phyloP scores from a whole-genome alignment of 371 early-diverging fungal genomes.

The Coemansia sp. region DNA sequence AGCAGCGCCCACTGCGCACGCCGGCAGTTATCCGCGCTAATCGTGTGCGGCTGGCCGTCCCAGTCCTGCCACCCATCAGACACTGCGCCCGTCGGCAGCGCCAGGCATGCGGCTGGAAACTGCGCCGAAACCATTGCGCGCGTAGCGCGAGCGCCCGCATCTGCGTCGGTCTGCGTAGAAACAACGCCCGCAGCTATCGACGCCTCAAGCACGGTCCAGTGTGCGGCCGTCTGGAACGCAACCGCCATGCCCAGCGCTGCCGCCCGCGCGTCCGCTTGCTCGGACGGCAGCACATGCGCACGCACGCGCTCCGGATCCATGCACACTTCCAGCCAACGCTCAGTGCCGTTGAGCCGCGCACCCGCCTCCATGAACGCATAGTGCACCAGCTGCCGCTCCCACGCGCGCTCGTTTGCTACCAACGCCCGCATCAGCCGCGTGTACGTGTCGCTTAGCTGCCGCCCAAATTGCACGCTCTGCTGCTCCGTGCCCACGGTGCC shows the following conservation, averaged over 20 bases:
- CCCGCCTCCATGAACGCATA: slow-evolving; percentile 30
- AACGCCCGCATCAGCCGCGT: slow-evolving; percentile 3
- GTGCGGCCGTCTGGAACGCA: slow-evolving; percentile 39
- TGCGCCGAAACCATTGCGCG: slow-evolving; percentile 9
- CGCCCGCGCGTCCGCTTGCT: slow-evolving; percentile 2
- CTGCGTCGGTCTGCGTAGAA: slow-evolving; percentile 5
- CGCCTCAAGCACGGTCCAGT: slow-evolving; percentile 30
- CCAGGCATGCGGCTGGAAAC: background rate
- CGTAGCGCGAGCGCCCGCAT: background rate
- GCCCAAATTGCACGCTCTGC: slow-evolving; percentile 23
- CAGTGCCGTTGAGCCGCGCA: slow-evolving; percentile 28
- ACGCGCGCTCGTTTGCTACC: background rate
- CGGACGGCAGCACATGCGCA: slow-evolving; percentile 2
- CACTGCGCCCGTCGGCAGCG: background rate
- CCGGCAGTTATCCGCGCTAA: slow-evolving; percentile 17
- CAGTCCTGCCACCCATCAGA: slow-evolving; percentile 31
- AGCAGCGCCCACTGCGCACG: slow-evolving; percentile 39
- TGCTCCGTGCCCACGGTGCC: slow-evolving; percentile 25
- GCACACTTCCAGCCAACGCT: slow-evolving; percentile 26
- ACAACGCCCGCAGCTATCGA: slow-evolving; percentile 21
- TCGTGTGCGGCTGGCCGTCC: slow-evolving; percentile 47
- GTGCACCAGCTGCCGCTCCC: slow-evolving; percentile 40
- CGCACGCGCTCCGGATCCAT: slow-evolving; percentile 26
- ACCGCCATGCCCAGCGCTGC: slow-evolving; percentile 25
- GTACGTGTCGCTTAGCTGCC: slow-evolving; percentile 12